These are phyloP conservation scores for Crithidia fasciculata DNA, from an alignment of 208 protist genomes.

Conservation along the genomic window DNA sequence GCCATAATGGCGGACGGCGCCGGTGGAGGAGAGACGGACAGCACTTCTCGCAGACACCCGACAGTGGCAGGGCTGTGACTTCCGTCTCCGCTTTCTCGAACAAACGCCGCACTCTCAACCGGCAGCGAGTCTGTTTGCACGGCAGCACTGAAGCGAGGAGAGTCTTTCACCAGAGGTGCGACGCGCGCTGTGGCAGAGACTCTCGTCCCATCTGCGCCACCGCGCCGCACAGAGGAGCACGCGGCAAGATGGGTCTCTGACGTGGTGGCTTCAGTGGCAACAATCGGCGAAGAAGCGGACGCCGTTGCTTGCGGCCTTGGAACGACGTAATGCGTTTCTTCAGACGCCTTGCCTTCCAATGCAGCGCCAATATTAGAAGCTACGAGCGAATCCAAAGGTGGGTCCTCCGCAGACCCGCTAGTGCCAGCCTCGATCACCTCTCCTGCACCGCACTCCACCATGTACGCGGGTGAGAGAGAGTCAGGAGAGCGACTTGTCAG, in stretches of 20 bases:
- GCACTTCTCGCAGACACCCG: not conserved
- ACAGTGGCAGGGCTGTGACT: not conserved
- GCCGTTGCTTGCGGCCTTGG: not conserved
- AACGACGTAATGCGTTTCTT: slow-evolving; percentile 5
- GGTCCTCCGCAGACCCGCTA: not conserved
- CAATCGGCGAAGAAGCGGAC: too few species aligned
- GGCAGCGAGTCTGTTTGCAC: not conserved
- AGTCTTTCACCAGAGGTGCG: not conserved
- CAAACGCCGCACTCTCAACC: not conserved
- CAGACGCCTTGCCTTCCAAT: not conserved
- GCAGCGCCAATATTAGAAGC: not conserved
- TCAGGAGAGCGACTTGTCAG: slow-evolving; percentile 30
- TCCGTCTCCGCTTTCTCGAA: not conserved
- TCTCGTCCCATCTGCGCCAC: not conserved
- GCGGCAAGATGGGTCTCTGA: too few species aligned
- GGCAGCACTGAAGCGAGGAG: not conserved
- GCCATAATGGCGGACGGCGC: slow-evolving; percentile 26
- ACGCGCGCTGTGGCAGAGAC: not conserved
- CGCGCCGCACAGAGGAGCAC: not conserved
- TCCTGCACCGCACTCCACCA: not conserved
- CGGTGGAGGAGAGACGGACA: not conserved
- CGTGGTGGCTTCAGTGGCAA: not conserved
- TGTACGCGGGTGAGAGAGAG: slow-evolving; percentile 14
- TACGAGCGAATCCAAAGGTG: too few species aligned
- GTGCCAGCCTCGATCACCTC: not conserved